These are phyloP conservation scores for Prototheca cutis DNA, from an alignment of 163 green algal species.

Conservation along the genomic window DNA sequence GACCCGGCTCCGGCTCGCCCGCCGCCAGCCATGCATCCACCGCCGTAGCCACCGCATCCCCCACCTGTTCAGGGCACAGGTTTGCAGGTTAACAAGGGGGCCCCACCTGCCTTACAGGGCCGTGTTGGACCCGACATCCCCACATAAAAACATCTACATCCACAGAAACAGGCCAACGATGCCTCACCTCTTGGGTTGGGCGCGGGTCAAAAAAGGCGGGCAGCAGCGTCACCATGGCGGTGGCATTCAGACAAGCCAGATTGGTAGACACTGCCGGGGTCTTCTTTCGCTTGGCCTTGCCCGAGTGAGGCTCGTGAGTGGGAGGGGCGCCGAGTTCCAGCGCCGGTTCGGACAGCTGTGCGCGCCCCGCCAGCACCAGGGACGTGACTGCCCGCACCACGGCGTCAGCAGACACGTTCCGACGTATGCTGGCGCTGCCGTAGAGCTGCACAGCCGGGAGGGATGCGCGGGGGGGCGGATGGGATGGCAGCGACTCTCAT, in stretches of 20 bases:
- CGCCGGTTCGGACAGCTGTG: too few relatives aligned
- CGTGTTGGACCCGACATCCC: neutral
- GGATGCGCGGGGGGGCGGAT: too few relatives aligned
- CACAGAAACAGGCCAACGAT: neutral
- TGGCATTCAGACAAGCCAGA: neutral
- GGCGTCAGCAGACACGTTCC: too few relatives aligned
- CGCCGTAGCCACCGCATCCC: neutral
- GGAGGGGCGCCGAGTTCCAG: too few relatives aligned
- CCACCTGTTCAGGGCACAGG: neutral
- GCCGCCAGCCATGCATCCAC: neutral
- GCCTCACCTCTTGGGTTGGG: neutral
- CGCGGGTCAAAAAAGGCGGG: neutral
- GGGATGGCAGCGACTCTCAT: too few relatives aligned
- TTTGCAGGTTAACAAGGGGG: neutral
- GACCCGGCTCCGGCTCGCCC: neutral
- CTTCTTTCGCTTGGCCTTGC: too few relatives aligned
- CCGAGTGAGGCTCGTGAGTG: too few relatives aligned
- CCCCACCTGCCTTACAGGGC: neutral
- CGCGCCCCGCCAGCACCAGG: too few relatives aligned
- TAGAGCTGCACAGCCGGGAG: too few relatives aligned
- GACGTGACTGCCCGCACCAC: too few relatives aligned
- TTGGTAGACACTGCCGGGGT: too few relatives aligned
- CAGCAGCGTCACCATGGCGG: neutral
- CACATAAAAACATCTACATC: neutral
- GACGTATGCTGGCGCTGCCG: too few relatives aligned